These are phyloP conservation scores for Lodderomyces jiufengensis DNA, from an alignment of 1,139 yeast genomes.

Conservation along the genomic window DNA sequence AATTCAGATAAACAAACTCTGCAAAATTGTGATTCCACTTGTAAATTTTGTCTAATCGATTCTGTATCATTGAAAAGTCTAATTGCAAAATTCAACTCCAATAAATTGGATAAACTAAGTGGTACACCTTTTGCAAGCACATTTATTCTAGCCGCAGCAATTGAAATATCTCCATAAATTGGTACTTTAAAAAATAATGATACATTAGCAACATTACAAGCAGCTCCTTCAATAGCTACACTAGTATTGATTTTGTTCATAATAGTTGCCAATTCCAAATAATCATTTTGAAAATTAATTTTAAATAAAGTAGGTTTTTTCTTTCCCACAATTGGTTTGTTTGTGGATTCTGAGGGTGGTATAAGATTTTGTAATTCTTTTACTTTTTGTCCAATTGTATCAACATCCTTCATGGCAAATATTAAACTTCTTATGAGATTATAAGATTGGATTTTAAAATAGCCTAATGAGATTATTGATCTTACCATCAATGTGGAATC, in stretches of 20 bases:
- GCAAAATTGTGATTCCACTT: conserved; percentile 55
- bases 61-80: conserved; percentile 35
- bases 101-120: conserved; percentile 42
- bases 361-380: neutral
- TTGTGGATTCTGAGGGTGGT: neutral
- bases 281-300: conserved; percentile 29
- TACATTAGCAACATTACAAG: conserved; percentile 22
- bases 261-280: conserved; percentile 34
- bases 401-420: conserved; percentile 15
- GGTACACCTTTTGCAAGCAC: conserved; percentile 35
- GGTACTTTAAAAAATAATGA: conserved; percentile 19
- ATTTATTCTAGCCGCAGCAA: conserved; percentile 43
- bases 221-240: conserved; percentile 29
- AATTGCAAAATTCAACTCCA: conserved; percentile 39
- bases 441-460: conserved; percentile 31
- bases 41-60: conserved; percentile 38
- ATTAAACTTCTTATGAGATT: conserved; percentile 23
- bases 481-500: conserved; percentile 18
- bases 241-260: conserved; percentile 31
- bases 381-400: conserved; percentile 9
- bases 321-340: too few species aligned
- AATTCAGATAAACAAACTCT: conserved; percentile 56
- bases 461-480: conserved; percentile 27
- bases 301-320: conserved; percentile 24
- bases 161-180: conserved; percentile 33